Percentiles rank a stretch among this genome's conserved stretches.
These are phyloP conservation scores for Tilletia indica DNA, from an alignment of 1,284 basidiomycete species.

Conservation along the genomic window DNA sequence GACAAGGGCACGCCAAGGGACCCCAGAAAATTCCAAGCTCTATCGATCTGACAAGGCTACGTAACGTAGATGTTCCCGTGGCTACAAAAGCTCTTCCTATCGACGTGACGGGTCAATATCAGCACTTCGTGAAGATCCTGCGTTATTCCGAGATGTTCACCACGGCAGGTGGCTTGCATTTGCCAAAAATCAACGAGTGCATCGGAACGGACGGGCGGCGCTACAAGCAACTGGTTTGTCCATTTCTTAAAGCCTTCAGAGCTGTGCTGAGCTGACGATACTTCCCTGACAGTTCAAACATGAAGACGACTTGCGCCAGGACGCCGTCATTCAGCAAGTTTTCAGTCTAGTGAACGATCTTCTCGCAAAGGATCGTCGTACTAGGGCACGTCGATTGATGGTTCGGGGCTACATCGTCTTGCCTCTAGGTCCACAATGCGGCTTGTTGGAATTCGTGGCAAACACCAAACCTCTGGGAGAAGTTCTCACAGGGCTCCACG, in stretches of 20 bases:
- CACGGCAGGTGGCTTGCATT: slow-evolving; percentile 74
- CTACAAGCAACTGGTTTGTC: slow-evolving; percentile 77
- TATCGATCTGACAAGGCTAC: slow-evolving; percentile 29
- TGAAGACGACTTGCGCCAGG: slow-evolving; percentile 84
- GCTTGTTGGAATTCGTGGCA: slow-evolving; percentile 85
- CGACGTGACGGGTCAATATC: slow-evolving; percentile 65
- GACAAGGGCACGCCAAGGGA: slow-evolving; percentile 33
- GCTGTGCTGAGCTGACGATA: neutral
- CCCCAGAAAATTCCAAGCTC: slow-evolving; percentile 29
- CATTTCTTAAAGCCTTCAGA: slow-evolving; percentile 19
- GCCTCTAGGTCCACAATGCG: slow-evolving; percentile 76
- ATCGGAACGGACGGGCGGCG: slow-evolving; percentile 67
- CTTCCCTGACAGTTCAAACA: slow-evolving; percentile 75
- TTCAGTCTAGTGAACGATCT: slow-evolving; percentile 85
- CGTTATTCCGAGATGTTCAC: slow-evolving; percentile 62
- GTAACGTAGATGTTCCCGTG: slow-evolving; percentile 63
- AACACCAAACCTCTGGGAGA: slow-evolving; percentile 70
- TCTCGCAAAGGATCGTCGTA: slow-evolving; percentile 71
- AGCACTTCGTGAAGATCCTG: slow-evolving; percentile 67
- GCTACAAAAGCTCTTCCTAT: slow-evolving; percentile 72
- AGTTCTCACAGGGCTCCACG: slow-evolving; percentile 69
- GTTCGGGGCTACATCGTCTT: slow-evolving; percentile 86
- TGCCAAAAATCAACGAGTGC: slow-evolving; percentile 79
- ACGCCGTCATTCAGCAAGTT: slow-evolving; percentile 98
- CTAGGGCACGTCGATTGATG: slow-evolving; percentile 69